A percentile compares a stretch with the other conserved stretches of the same genome.
phyloP scores from a whole-genome alignment of 148 eudicot species.

The Chenopodium quinoa region DNA sequence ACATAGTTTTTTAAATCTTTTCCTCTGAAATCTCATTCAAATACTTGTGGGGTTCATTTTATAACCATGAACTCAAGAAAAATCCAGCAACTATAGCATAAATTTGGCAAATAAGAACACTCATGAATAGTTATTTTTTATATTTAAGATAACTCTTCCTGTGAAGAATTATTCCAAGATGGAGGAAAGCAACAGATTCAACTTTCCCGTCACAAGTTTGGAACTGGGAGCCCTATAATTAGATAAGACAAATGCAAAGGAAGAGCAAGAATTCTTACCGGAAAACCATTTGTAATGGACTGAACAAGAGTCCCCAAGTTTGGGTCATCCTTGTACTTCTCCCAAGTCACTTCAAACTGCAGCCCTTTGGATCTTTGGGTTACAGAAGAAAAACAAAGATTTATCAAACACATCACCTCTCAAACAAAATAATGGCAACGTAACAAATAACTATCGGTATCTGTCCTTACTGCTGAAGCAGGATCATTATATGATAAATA shows the following conservation, averaged over 20 bases:
- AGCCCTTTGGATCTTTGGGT: slow-evolving; percentile 57
- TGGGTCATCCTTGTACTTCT: slow-evolving; percentile 75
- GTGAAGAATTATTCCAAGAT: not conserved
- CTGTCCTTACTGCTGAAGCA: slow-evolving; percentile 69
- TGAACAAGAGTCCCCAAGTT: slow-evolving; percentile 54
- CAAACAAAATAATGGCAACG: not conserved
- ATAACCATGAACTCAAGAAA: not conserved
- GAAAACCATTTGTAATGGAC: slow-evolving; percentile 29
- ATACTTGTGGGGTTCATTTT: not conserved
- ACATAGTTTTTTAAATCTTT: not conserved
- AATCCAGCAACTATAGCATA: not conserved
- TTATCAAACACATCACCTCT: not conserved
- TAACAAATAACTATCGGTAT: not conserved
- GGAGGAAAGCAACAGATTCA: not conserved
- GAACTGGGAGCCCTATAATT: not conserved
- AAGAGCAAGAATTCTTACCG: slow-evolving; percentile 27
- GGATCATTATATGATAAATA: slow-evolving; percentile 46
- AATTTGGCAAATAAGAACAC: not conserved
- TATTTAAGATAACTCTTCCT: not conserved
- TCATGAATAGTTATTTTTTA: not conserved
- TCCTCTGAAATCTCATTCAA: not conserved
- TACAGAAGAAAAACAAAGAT: slow-evolving; percentile 6
- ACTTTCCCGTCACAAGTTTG: not conserved
- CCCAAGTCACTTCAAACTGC: slow-evolving; percentile 75
- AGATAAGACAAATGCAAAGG: not conserved